Percentiles rank a stretch among this genome's conserved stretches.
Evolutionary conservation across 257 asterid genomes (phyloP).

Genomic region (Plantago ovata): DNA sequence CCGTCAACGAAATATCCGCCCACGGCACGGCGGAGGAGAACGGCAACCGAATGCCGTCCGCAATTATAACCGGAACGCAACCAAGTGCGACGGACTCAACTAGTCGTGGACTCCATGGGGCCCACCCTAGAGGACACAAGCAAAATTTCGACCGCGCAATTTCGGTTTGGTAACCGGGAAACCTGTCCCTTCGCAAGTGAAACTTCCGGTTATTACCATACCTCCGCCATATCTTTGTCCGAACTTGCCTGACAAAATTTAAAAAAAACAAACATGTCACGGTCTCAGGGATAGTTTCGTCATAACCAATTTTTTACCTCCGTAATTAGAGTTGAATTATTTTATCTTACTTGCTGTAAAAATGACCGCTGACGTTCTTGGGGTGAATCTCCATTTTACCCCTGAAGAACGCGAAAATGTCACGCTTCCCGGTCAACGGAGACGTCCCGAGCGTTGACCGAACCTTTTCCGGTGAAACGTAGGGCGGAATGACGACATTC

Average conservation of each 20-base stretch:
- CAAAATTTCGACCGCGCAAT: constrained; percentile 70
- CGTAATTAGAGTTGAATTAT: background rate
- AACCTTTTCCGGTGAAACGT: constrained; percentile 60
- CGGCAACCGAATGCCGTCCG: constrained; percentile 73
- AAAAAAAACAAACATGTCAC: background rate
- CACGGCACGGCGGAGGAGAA: constrained; percentile 66
- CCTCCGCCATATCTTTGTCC: constrained; percentile 61
- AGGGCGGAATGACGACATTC: constrained; percentile 80
- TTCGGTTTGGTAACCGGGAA: constrained; percentile 75
- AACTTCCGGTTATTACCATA: constrained; percentile 61
- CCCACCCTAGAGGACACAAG: constrained; percentile 89
- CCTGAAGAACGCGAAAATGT: constrained; percentile 70
- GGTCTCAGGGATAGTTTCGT: background rate
- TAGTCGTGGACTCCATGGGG: constrained; percentile 92
- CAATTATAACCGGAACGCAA: constrained; percentile 84
- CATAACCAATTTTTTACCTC: background rate
- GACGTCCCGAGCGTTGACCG: constrained; percentile 43
- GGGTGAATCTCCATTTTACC: constrained; percentile 96
- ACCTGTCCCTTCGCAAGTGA: constrained; percentile 60
- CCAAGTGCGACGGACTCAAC: constrained; percentile 83
- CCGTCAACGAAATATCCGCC: constrained; percentile 65
- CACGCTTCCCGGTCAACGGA: constrained; percentile 48
- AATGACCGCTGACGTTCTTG: constrained; percentile 85
- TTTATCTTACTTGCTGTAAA: constrained; percentile 58
- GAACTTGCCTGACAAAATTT: constrained; percentile 42